These are phyloP conservation scores for Pholiota adiposa DNA, from an alignment of 1,284 basidiomycete genomes.

Conservation along the genomic window DNA sequence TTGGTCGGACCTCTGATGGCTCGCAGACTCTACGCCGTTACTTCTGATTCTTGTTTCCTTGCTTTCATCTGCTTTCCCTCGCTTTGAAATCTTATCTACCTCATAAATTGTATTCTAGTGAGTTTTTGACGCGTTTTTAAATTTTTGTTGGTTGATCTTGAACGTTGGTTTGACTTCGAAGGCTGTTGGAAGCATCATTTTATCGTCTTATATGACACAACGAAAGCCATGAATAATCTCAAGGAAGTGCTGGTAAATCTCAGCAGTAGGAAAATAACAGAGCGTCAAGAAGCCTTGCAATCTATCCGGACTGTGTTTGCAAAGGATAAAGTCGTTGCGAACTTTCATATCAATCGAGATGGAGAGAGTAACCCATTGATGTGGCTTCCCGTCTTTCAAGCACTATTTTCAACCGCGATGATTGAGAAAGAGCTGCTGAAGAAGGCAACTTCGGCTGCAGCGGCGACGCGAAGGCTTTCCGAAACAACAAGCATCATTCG, in stretches of 20 bases:
- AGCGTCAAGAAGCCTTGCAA: slow-evolving; percentile 69
- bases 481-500: slow-evolving; percentile 70
- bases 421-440: slow-evolving; percentile 63
- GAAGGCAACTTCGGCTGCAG: slow-evolving; percentile 44
- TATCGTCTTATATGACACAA: background rate
- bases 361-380: slow-evolving; percentile 42
- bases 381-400: slow-evolving; percentile 79
- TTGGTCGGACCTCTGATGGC: background rate
- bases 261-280: slow-evolving; percentile 71
- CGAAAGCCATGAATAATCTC: slow-evolving; percentile 40
- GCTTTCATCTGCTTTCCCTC: background rate
- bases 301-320: slow-evolving; percentile 64
- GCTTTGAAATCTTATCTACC: background rate
- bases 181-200: background rate
- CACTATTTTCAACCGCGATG: slow-evolving; percentile 68
- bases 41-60: background rate
- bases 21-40: background rate
- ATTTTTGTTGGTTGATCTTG: background rate
- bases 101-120: background rate
- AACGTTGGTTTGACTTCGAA: background rate
- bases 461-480: slow-evolving; percentile 60
- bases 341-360: slow-evolving; percentile 53
- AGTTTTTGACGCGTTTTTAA: background rate
- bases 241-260: slow-evolving; percentile 56
- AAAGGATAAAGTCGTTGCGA: slow-evolving; percentile 54